Evolutionary conservation across 768 basidiomycete genomes (phyloP).

Genomic region (Amanita pallidorosea): DNA sequence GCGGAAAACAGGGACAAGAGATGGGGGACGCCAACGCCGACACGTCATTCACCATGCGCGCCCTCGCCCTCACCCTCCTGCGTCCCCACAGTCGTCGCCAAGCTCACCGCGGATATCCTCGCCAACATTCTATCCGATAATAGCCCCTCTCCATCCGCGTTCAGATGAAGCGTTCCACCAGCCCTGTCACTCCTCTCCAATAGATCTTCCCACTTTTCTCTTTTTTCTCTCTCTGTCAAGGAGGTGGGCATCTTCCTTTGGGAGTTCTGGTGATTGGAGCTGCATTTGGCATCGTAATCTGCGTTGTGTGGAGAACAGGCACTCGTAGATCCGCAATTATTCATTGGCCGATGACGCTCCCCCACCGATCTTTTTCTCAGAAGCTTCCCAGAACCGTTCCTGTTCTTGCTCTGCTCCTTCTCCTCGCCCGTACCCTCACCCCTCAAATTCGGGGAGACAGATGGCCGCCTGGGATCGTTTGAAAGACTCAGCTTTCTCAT

Average conservation of each 20-base stretch:
- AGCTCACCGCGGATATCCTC: background rate
- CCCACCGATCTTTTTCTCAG: background rate
- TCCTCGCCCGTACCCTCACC: background rate
- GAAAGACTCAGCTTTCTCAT: conserved; percentile 1
- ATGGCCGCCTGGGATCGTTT: background rate
- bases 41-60: background rate
- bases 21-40: too few species aligned
- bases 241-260: background rate
- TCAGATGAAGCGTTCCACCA: conserved; percentile 64
- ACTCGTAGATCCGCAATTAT: background rate
- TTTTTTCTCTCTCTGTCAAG: conserved; percentile 64
- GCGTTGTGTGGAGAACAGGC: too few species aligned
- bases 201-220: conserved; percentile 59
- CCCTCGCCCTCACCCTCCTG: background rate
- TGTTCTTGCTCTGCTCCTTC: background rate
- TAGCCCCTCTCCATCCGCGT: conserved; percentile 21
- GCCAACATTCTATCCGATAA: conserved; percentile 27
- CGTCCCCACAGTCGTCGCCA: background rate
- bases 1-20: background rate
- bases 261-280: too few species aligned
- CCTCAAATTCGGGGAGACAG: background rate
- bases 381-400: background rate
- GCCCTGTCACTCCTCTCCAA: conserved; percentile 55
- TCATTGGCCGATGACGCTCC: background rate
- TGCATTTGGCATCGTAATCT: background rate